Conservation (phyloP, 345 rosid genomes). For the Eucalyptus regnans region DNA sequence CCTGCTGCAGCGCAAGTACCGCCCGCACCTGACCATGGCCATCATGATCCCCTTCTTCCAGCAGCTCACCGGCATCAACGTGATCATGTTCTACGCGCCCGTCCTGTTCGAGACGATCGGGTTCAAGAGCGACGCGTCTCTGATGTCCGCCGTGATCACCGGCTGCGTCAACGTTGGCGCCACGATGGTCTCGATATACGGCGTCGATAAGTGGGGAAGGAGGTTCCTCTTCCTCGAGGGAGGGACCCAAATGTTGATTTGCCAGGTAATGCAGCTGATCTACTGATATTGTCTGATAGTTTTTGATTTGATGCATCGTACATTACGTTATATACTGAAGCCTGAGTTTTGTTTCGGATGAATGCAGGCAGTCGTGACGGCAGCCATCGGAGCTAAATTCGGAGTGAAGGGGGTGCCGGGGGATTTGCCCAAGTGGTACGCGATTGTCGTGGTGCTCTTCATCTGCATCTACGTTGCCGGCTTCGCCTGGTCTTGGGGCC, state of each 20-base stretch:
- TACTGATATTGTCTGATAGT: not conserved
- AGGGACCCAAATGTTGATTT: constrained; percentile 71
- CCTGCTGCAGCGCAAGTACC: constrained; percentile 61
- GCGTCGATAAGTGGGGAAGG: constrained; percentile 86
- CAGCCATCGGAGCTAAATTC: constrained; percentile 75
- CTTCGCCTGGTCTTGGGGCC: constrained; percentile 98
- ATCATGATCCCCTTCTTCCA: constrained; percentile 73
- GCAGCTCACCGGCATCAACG: constrained; percentile 80
- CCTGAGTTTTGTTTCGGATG: not conserved
- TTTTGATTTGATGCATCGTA: not conserved
- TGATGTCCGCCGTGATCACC: constrained; percentile 80
- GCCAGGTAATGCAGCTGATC: constrained; percentile 37
- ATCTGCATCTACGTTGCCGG: constrained; percentile 76
- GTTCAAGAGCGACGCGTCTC: constrained; percentile 45
- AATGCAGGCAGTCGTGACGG: constrained; percentile 40
- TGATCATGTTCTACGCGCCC: constrained; percentile 88
- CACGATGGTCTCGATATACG: constrained; percentile 60
- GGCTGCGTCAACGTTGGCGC: constrained; percentile 59
- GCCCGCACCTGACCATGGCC: constrained; percentile 81
- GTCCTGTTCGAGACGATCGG: constrained; percentile 80
- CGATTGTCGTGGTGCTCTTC: constrained; percentile 70
- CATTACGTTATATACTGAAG: not conserved
- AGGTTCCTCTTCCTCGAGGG: constrained; percentile 76
- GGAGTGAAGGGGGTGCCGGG: constrained; percentile 59
- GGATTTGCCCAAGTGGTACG: constrained; percentile 71